phyloP scores from a whole-genome alignment of 768 basidiomycete species.

The Strobilomyces dryophilus region DNA sequence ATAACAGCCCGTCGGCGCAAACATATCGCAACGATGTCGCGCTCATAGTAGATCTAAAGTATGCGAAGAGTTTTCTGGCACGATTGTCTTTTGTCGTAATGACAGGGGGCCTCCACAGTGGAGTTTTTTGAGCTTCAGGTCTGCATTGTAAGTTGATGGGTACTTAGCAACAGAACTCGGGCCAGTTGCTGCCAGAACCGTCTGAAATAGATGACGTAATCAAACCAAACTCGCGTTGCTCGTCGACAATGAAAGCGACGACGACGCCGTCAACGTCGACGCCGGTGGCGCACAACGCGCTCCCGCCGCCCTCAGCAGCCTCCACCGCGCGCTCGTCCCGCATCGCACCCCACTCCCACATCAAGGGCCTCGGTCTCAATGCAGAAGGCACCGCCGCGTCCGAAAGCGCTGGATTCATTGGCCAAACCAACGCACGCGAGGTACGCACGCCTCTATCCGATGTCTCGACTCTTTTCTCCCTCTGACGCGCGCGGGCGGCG shows the following conservation, averaged over 20 bases:
- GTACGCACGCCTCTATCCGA: conserved; percentile 36
- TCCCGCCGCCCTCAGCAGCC: conserved; percentile 61
- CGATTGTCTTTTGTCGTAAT: no score
- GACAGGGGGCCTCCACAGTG: no score
- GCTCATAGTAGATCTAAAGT: no score
- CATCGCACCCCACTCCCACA: conserved; percentile 92
- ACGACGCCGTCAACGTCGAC: conserved; percentile 46
- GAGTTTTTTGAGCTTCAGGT: no score
- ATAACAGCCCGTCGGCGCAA: no score
- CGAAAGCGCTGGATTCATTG: conserved; percentile 84
- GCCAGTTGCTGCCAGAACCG: no score
- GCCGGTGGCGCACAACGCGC: conserved; percentile 68
- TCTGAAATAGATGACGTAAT: no score
- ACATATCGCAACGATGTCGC: no score
- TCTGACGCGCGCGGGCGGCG: background rate
- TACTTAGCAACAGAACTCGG: no score
- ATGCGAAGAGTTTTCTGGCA: no score
- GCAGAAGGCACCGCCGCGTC: conserved; percentile 73
- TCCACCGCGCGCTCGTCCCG: conserved; percentile 6
- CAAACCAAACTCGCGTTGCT: no score
- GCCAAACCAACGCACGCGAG: conserved; percentile 88
- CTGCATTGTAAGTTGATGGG: no score
- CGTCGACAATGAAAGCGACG: conserved; percentile 32
- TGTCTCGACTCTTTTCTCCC: background rate
- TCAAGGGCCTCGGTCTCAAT: conserved; percentile 90